Base-by-base conservation (phyloP, 768 basidiomycete genomes). In the Leccinellum luteum region DNA sequence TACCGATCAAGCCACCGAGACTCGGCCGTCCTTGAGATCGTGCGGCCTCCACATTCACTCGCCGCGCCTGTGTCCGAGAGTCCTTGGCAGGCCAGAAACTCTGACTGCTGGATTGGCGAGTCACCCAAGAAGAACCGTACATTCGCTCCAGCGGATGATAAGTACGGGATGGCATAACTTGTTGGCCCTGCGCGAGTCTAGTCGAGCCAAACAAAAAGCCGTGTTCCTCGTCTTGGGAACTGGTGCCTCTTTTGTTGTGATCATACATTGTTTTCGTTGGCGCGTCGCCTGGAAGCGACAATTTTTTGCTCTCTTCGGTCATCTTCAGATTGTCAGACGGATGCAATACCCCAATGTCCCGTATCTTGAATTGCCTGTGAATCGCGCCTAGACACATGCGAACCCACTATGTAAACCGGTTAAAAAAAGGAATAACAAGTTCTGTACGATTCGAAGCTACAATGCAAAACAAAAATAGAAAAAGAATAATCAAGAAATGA, bases 381-480 rank as follows among this genome's bases (percentile, higher is more conserved):
- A 56, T 58, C 50, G 43, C 41, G 10, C 51, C 44, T 52, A 28
- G 52, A 60, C 34, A 50, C 47, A 51, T 38, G 34, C 17, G 19
- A 51, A 54, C 34, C 58, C 60, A 54, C 48, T 57, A 10, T 52
- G 31, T 35, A 59, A 38, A 43, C 53, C 13, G 56, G 19, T n/a
- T 44, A 53, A 59, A 57, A 21, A 31, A 57, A 56, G 25, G 47
- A 71, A 67, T 65, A 66, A 67, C 69, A 55, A 43, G 30, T 60
- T 58, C 47, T 48, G 59, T 65, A 71, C 34, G 57, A 61, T 45
- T 48, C 59, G 54, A 61, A 23, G 6, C 52, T 60, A 66, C 15
- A 55, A 30, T 55, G 67, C 62, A 69, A 66, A 69, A 70, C 58
- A 65, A 65, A 13, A 57, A 69, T 71, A 71, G 66, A 72, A 73